These are phyloP conservation scores for Orbilia ellipsospora DNA, from an alignment of 2,329 filamentous ascomycete species.

Conservation along the genomic window DNA sequence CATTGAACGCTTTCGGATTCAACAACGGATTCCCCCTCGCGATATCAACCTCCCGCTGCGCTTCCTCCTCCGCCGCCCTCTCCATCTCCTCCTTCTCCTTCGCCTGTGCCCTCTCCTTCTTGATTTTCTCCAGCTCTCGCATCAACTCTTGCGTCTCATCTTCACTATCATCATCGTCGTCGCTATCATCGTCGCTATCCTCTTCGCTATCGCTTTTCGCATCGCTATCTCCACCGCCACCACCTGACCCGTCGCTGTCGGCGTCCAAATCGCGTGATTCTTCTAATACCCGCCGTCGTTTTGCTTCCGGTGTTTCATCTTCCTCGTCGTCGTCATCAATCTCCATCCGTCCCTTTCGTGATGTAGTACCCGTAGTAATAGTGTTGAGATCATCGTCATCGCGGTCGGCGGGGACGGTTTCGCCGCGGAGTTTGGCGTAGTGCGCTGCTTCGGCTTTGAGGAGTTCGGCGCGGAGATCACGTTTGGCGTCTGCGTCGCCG, in stretches of 20 bases:
- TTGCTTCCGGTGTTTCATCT: slow-evolving; percentile 79
- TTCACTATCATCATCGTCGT: slow-evolving; percentile 72
- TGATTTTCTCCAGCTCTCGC: slow-evolving; percentile 93
- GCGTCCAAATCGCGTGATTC: slow-evolving; percentile 90
- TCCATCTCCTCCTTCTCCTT: slow-evolving; percentile 85
- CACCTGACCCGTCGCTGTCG: slow-evolving; percentile 71
- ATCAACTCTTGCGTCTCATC: slow-evolving; percentile 90
- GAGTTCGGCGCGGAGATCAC: slow-evolving; percentile 89
- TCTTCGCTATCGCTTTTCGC: slow-evolving; percentile 65
- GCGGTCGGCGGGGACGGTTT: slow-evolving; percentile 64
- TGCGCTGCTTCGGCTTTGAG: slow-evolving; percentile 87
- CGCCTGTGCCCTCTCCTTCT: slow-evolving; percentile 83
- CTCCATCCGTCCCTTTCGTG: slow-evolving; percentile 62
- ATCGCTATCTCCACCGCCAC: slow-evolving; percentile 58
- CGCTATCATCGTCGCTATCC: slow-evolving; percentile 32
- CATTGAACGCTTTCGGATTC: slow-evolving; percentile 80
- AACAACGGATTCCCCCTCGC: slow-evolving; percentile 91
- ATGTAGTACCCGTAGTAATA: slow-evolving; percentile 4
- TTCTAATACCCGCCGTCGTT: slow-evolving; percentile 85
- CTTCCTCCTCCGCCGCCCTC: slow-evolving; percentile 81
- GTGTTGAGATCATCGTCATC: slow-evolving; percentile 64
- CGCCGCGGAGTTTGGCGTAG: slow-evolving; percentile 78
- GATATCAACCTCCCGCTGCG: slow-evolving; percentile 86
- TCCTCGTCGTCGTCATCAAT: slow-evolving; percentile 62
- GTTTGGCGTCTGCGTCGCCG: slow-evolving; percentile 75